Percentiles rank a stretch among this genome's conserved stretches.
These are phyloP conservation scores for Camellia lanceoleosa DNA, from an alignment of 148 eudicot genomes.

Conservation along the genomic window DNA sequence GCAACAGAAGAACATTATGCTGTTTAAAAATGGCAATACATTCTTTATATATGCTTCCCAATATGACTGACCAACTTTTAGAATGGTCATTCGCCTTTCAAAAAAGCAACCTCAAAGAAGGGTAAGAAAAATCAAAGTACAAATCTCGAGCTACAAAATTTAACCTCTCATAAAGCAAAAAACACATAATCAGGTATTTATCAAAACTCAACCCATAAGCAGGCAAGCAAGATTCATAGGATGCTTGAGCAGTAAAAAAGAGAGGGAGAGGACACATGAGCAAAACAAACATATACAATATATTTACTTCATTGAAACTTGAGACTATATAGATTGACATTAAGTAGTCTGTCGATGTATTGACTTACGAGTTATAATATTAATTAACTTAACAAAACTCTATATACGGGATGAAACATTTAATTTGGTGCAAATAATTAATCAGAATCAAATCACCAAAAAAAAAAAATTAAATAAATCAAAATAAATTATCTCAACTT, in stretches of 20 bases:
- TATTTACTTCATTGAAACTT: background rate
- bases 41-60: slow-evolving; percentile 18
- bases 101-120: background rate
- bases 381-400: no score
- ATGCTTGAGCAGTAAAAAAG: no score
- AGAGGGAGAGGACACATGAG: background rate
- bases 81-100: background rate
- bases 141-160: background rate
- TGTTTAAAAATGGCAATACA: slow-evolving; percentile 13
- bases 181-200: no score
- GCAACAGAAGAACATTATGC: slow-evolving; percentile 11
- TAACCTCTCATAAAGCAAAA: background rate
- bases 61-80: slow-evolving; percentile 4
- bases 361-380: no score
- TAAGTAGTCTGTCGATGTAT: no score
- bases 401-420: no score
- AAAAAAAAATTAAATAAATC: no score
- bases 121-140: background rate
- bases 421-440: no score
- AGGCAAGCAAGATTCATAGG: no score
- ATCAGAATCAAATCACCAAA: no score
- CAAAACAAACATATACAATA: background rate
- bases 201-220: no score
- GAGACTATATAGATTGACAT: background rate
- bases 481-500: no score